Evolutionary conservation across 352 stramenopile genomes (phyloP), one percentile per base, ranked within the genome.

Genomic region (Aphanomyces euteiches): DNA sequence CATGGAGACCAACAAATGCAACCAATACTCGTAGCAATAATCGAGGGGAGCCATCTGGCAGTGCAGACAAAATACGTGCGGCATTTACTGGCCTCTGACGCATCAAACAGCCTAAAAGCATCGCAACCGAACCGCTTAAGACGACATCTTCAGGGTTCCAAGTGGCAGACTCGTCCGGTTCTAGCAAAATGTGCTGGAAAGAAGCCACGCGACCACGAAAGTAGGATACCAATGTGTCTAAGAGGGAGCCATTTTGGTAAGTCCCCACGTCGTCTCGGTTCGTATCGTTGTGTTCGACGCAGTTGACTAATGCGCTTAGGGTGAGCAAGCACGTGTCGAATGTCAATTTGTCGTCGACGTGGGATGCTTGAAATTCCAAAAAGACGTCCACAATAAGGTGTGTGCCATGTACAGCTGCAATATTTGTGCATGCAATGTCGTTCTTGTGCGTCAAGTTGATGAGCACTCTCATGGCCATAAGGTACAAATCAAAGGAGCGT

Each of bases 391-490:
- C 78, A 15, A 92, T 57, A 8, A 80, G 67, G 3, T 73, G 54
- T 59, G 81, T 90, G 0, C 86, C 84, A 12, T 72, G 50, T 4
- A 82, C 56, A 2, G 43, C 47, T 17, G 77, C 48, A 7, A 94
- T 69, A 21, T 88, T 75, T 0, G 8, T 58, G 19, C 80, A 78
- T 58, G 83, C 83, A 6, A 79, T 75, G 36, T 73, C 56, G 19
- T 87, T 91, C 66, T 90, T 83, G 47, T 94, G 86, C 1, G 86
- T 91, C 19, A 94, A 76, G 65, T 94, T 94, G 73, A 92, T 87
- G 13, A 92, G 43, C 19, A 92, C 80, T 12, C 84, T 80, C 48
- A 92, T 48, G 8, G 75, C 59, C 3, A 75, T 10, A 34, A 53
- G 48, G 78, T 41, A 76, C 82, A 85, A 39, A 50, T 63, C 47